Evolutionary conservation across 2,329 filamentous ascomycete genomes (phyloP).

Genomic region (Exophiala aquamarina): DNA sequence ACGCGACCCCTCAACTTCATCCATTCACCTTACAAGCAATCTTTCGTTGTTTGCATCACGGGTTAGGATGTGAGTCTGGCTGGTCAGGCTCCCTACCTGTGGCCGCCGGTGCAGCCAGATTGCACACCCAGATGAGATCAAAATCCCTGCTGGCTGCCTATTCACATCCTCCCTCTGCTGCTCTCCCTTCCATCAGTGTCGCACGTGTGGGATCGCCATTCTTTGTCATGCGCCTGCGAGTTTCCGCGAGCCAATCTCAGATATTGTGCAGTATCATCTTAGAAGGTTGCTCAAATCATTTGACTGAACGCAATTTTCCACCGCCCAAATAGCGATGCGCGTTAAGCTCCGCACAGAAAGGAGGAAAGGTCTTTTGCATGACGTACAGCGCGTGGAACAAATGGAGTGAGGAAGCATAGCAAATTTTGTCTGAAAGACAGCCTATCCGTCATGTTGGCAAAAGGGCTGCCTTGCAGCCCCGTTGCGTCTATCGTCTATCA

Average conservation of each 20-base stretch:
- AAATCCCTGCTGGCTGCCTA: slow-evolving; percentile 24
- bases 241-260: slow-evolving; percentile 25
- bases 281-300: slow-evolving; percentile 5
- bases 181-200: slow-evolving; percentile 16
- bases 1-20: slow-evolving; percentile 15
- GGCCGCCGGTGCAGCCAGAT: slow-evolving; percentile 21
- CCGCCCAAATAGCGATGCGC: neutral
- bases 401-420: too few relatives aligned
- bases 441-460: too few relatives aligned
- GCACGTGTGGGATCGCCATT: slow-evolving; percentile 23
- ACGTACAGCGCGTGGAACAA: too few relatives aligned
- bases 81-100: slow-evolving; percentile 10
- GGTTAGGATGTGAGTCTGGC: slow-evolving; percentile 8
- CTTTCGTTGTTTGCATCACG: slow-evolving; percentile 15
- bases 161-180: slow-evolving; percentile 8
- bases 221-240: slow-evolving; percentile 26
- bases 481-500: too few relatives aligned
- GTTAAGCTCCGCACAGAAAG: too few relatives aligned
- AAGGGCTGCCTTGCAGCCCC: too few relatives aligned
- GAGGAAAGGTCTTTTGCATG: too few relatives aligned
- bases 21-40: slow-evolving; percentile 18
- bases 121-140: slow-evolving; percentile 23
- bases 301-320: slow-evolving; percentile 13
- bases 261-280: slow-evolving; percentile 10
- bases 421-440: too few relatives aligned